These are phyloP conservation scores for Corylus americana DNA, from an alignment of 306 rosid genomes.

Conservation along the genomic window DNA sequence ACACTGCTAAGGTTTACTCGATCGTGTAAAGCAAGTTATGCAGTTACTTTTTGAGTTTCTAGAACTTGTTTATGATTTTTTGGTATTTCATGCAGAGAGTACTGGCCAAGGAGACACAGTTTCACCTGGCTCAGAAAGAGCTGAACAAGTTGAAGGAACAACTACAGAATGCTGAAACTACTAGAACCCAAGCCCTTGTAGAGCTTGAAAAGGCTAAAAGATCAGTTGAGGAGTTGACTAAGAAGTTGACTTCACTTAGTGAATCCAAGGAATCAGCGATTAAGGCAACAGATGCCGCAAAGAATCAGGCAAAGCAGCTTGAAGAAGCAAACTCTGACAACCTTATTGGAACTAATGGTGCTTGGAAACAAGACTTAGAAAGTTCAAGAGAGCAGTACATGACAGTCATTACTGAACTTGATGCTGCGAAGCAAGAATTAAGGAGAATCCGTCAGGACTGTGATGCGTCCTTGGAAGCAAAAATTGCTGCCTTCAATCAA, in stretches of 20 bases:
- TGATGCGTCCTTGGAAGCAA: slow-evolving; percentile 66
- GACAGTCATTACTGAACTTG: slow-evolving; percentile 67
- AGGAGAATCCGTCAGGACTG: slow-evolving; percentile 70
- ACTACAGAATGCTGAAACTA: slow-evolving; percentile 78
- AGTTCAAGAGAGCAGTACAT: slow-evolving; percentile 56
- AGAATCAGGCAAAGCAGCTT: slow-evolving; percentile 58
- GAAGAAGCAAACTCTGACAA: slow-evolving; percentile 51
- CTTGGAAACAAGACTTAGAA: slow-evolving; percentile 81
- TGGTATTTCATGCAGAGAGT: slow-evolving; percentile 64
- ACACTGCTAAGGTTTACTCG: neutral
- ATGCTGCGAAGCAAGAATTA: slow-evolving; percentile 79
- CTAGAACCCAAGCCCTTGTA: slow-evolving; percentile 72
- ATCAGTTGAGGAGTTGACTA: slow-evolving; percentile 60
- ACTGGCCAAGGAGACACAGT: slow-evolving; percentile 81
- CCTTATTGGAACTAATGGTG: slow-evolving; percentile 42
- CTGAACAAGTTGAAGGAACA: slow-evolving; percentile 83
- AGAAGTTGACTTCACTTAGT: slow-evolving; percentile 54
- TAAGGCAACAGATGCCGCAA: slow-evolving; percentile 67
- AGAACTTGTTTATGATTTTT: slow-evolving; percentile 21
- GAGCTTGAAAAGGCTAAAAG: slow-evolving; percentile 78
- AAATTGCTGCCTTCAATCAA: slow-evolving; percentile 55
- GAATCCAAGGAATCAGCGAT: slow-evolving; percentile 71
- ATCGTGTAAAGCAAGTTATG: neutral
- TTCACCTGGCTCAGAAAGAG: slow-evolving; percentile 76
- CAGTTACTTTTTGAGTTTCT: neutral